Evolutionary conservation across 192 early-diverging fungal genomes (phyloP), one percentile per base, ranked within the genome.

Genomic region (Coemansia sp.): DNA sequence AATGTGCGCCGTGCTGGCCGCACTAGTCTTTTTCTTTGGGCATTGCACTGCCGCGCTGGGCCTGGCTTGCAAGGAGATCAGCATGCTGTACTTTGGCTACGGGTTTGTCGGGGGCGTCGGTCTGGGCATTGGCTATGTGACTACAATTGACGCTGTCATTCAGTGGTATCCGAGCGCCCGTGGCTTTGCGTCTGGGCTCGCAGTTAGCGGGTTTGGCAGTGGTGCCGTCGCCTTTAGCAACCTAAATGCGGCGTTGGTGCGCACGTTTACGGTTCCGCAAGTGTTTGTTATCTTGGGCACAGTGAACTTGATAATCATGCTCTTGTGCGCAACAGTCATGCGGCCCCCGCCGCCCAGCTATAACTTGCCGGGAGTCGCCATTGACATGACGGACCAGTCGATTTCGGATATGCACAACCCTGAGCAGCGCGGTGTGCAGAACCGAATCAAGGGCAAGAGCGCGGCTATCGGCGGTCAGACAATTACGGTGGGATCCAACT

Each of bases 121-220:
- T 31, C 70, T 91, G 31, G 91, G 91, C 13, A 75, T 91, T 53
- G 84, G 85, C 33, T 93, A 93, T 70, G 90, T 93, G 36, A 79
- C 90, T 11, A 89, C 91, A 3, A 89, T 91, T 26, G 87, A 86
- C 56, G 87, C 87, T 1, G 84, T 93, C 14, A 89, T 89, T 62
- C 88, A 93, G 67, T 93, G 90, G 90, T 93, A 89, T 71, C 91
- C 91, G 6, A 86, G 86, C 28, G 71, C 84, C 25, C 90, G 91
- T 25, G 91, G 91, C 16, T 64, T 91, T 57, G 88, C 91, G 6
- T 87, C 89, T 7, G 91, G 90, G 16, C 75, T 90, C 50, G 91
- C 91, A 2, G 90, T 91, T 47, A 87, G 88, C 62, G 91, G 90
- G 20, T 93, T 93, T 65, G 91, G 91, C 13, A 86, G 84, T 59